Conservation (phyloP, 2,329 filamentous ascomycete genomes). For the Elsinoe perseae region DNA sequence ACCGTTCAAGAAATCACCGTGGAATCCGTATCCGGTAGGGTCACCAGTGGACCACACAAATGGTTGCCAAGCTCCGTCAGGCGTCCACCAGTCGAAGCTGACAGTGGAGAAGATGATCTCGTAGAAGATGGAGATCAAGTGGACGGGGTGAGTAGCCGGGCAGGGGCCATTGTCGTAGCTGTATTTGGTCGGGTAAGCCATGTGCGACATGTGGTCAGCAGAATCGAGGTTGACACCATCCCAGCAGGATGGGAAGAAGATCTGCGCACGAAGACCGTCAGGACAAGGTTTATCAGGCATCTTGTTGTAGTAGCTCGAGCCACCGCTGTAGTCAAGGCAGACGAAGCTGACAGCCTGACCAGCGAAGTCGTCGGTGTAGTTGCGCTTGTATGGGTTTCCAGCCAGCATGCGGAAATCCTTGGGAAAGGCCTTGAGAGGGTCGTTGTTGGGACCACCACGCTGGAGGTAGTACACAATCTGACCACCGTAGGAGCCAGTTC, state of each 20-base stretch:
- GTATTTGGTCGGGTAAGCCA: slow-evolving; percentile 49
- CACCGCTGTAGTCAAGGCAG: slow-evolving; percentile 46
- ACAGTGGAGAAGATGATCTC: slow-evolving; percentile 32
- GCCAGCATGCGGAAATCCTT: slow-evolving; percentile 64
- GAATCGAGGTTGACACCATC: slow-evolving; percentile 53
- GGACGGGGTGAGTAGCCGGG: slow-evolving; percentile 32
- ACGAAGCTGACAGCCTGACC: slow-evolving; percentile 49
- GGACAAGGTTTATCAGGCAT: slow-evolving; percentile 66
- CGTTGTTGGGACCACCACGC: slow-evolving; percentile 47
- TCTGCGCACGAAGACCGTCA: slow-evolving; percentile 53
- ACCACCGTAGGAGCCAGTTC: slow-evolving; percentile 42
- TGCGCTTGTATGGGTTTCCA: slow-evolving; percentile 53
- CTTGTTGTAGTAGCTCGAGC: slow-evolving; percentile 41
- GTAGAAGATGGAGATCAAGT: slow-evolving; percentile 36
- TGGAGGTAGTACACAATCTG: slow-evolving; percentile 67
- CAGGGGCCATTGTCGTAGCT: slow-evolving; percentile 36
- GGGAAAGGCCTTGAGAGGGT: slow-evolving; percentile 64
- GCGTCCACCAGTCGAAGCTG: slow-evolving; percentile 29
- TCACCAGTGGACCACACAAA: slow-evolving; percentile 45
- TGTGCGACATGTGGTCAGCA: slow-evolving; percentile 55
- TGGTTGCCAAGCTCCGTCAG: slow-evolving; percentile 26
- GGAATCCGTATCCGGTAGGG: slow-evolving; percentile 46
- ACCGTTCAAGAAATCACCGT: slow-evolving; percentile 48
- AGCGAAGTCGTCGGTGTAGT: slow-evolving; percentile 48
- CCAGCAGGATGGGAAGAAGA: slow-evolving; percentile 68